These are phyloP conservation scores for Raddia distichophylla DNA, from an alignment of 176 grass and related monocot species.

Conservation along the genomic window DNA sequence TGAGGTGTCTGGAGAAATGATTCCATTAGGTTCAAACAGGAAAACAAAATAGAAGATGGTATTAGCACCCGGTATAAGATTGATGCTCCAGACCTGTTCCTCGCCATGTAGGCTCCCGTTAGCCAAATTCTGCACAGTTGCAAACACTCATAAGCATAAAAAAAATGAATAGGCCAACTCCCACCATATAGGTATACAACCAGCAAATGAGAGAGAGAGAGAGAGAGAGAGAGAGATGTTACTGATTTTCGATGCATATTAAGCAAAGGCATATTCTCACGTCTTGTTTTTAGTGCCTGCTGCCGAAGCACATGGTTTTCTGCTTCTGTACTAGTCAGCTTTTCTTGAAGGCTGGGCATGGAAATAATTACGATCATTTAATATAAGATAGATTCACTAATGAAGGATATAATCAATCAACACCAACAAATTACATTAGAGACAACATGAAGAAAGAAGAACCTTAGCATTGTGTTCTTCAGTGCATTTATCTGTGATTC, in stretches of 20 bases:
- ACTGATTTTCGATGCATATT: conserved; percentile 76
- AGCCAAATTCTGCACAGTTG: conserved; percentile 70
- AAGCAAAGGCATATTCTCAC: conserved; percentile 56
- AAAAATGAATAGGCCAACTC: conserved; percentile 1
- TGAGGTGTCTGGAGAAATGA: conserved; percentile 77
- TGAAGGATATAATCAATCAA: conserved; percentile 1
- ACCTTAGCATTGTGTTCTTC: conserved; percentile 84
- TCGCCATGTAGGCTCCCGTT: conserved; percentile 49
- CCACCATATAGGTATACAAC: not conserved
- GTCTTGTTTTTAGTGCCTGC: conserved; percentile 60
- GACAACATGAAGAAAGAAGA: conserved; percentile 31
- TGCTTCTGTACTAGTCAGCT: conserved; percentile 69
- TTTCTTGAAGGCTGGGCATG: conserved; percentile 78
- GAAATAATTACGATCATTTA: conserved; percentile 40
- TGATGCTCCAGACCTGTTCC: conserved; percentile 61
- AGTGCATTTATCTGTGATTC: conserved; percentile 69
- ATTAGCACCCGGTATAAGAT: conserved; percentile 29
- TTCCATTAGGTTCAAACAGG: conserved; percentile 42
- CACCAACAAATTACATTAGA: conserved; percentile 35
- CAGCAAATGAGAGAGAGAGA: conserved; percentile 13
- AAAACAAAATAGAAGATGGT: conserved; percentile 37
- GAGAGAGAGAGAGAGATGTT: conserved; percentile 42
- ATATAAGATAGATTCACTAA: not conserved
- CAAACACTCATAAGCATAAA: conserved; percentile 47
- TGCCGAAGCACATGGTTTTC: conserved; percentile 82